A percentile compares a stretch with the other conserved stretches of the same genome.
Evolutionary conservation across 768 basidiomycete species (phyloP).

Genomic region (Boletus bicolor): DNA sequence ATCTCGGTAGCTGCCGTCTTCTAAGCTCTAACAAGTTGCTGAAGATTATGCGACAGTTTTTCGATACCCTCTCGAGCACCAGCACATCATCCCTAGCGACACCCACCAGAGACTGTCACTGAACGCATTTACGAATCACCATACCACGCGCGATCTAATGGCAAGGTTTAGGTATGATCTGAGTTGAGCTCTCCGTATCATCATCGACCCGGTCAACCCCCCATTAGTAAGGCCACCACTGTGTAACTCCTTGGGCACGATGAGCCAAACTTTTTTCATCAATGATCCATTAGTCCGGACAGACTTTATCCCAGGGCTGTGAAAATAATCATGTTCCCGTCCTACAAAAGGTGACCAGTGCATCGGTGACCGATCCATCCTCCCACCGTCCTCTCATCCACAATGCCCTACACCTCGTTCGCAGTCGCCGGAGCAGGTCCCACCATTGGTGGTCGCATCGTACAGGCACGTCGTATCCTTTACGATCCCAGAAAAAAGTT

Average conservation of each 20-base stretch:
- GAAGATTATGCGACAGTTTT: too few relatives aligned
- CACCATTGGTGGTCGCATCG: slow-evolving; percentile 35
- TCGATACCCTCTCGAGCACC: too few relatives aligned
- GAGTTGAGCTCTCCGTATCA: too few relatives aligned
- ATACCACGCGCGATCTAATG: too few relatives aligned
- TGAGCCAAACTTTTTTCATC: background rate
- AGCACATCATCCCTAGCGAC: too few relatives aligned
- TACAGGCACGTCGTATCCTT: slow-evolving; percentile 16
- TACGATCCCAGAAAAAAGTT: background rate
- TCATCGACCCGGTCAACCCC: background rate
- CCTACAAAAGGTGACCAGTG: background rate
- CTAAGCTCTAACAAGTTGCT: too few relatives aligned
- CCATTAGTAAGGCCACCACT: background rate
- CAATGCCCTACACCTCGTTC: slow-evolving; percentile 34
- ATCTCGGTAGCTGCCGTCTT: too few relatives aligned
- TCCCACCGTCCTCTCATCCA: background rate
- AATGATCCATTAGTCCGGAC: background rate
- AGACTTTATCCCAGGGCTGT: background rate
- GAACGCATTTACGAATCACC: too few relatives aligned
- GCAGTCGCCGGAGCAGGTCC: slow-evolving; percentile 36
- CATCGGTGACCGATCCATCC: background rate
- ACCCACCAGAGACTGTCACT: too few relatives aligned
- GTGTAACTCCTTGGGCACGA: background rate
- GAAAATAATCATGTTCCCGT: slow-evolving; percentile 3
- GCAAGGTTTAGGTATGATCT: too few relatives aligned